A percentile compares a stretch with the other conserved stretches of the same genome.
Conservation (phyloP, 441 rosid genomes). For the Eruca vesicaria region DNA sequence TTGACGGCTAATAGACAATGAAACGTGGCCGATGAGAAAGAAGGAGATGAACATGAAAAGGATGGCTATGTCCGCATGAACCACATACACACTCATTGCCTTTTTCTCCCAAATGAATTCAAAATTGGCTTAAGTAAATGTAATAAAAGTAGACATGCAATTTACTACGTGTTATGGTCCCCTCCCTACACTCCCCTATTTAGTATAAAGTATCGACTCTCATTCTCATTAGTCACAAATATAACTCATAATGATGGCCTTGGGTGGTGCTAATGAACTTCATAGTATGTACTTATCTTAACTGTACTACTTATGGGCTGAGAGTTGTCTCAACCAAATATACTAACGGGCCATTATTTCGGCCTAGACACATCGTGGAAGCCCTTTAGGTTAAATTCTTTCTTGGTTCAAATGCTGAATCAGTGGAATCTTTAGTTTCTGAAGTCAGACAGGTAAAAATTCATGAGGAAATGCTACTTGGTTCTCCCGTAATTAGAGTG, state of each 20-base stretch:
- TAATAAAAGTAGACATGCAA: not conserved
- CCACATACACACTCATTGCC: conserved; percentile 28
- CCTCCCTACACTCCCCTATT: not conserved
- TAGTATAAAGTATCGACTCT: not conserved
- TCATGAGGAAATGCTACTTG: not conserved
- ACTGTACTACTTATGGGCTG: not conserved
- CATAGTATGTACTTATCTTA: not conserved
- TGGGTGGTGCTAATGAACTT: not conserved
- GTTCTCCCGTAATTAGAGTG: not conserved
- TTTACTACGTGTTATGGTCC: conserved; percentile 9
- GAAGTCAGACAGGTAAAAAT: not conserved
- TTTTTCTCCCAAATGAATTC: not conserved
- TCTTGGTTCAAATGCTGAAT: not conserved
- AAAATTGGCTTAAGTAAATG: not conserved
- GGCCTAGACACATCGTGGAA: not conserved
- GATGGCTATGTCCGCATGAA: conserved; percentile 20
- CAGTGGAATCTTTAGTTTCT: not conserved
- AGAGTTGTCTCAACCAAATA: not conserved
- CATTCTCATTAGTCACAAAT: not conserved
- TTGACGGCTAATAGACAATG: conserved; percentile 35
- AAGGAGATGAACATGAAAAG: conserved; percentile 24
- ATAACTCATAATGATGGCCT: not conserved
- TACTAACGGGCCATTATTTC: not conserved
- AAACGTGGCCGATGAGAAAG: conserved; percentile 29
- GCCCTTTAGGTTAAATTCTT: not conserved